Percentiles rank a stretch among this genome's conserved stretches.
phyloP scores from a whole-genome alignment of 23 red algal genomes.

The Gracilaria caudata region DNA sequence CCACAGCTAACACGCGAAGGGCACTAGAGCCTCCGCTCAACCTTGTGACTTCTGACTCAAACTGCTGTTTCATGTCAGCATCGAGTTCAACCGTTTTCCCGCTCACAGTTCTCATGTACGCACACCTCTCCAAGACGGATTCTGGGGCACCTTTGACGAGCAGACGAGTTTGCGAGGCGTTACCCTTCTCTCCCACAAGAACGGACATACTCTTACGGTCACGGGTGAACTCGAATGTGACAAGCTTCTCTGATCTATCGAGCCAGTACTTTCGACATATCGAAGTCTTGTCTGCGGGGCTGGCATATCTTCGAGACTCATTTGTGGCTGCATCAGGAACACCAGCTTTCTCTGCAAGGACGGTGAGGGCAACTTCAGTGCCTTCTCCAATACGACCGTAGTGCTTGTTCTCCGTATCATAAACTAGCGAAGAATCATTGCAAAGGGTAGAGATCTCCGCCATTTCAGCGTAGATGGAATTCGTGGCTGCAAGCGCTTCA shows the following conservation, averaged over 20 bases:
- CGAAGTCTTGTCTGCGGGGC: constrained; percentile 44
- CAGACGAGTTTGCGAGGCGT: constrained; percentile 48
- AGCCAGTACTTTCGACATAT: constrained; percentile 81
- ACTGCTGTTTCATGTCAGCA: constrained; percentile 28
- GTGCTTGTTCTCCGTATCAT: constrained; percentile 48
- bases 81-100: constrained; percentile 50
- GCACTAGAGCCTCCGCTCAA: constrained; percentile 66
- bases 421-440: constrained; percentile 89
- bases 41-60: constrained; percentile 50
- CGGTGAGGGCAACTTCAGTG: constrained; percentile 91
- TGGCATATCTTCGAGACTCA: constrained; percentile 18
- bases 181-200: constrained; percentile 50
- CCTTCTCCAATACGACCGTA: constrained; percentile 94
- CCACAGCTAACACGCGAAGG: constrained; percentile 85
- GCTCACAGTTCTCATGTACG: constrained; percentile 59
- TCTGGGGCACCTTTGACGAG: constrained; percentile 97
- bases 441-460: constrained; percentile 84
- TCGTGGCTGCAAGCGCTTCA: neutral
- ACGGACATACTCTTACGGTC: constrained; percentile 99
- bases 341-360: constrained; percentile 92
- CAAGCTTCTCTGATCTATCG: constrained; percentile 50
- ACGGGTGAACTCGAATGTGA: constrained; percentile 94
- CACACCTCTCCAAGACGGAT: constrained; percentile 75
- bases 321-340: constrained; percentile 58
- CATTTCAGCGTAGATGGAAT: constrained; percentile 62